phyloP scores from a whole-genome alignment of 345 rosid species.

The Corchorus capsularis region DNA sequence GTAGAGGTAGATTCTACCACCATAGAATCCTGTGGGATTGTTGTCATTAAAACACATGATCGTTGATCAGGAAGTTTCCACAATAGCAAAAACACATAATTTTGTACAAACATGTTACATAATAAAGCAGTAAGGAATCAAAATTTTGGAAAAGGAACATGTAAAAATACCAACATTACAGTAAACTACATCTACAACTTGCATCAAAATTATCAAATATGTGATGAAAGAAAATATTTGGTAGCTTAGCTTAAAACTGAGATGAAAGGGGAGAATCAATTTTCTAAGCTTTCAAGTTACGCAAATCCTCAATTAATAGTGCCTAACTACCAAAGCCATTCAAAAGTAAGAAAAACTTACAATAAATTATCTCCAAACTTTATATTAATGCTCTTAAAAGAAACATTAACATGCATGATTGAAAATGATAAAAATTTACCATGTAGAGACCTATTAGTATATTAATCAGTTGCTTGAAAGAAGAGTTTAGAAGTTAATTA shows the following conservation, averaged over 20 bases:
- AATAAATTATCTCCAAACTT: neutral
- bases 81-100: neutral
- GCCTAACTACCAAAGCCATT: neutral
- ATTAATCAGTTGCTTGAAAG: neutral
- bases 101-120: neutral
- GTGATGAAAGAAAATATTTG: neutral
- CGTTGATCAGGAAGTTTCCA: constrained; percentile 13
- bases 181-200: neutral
- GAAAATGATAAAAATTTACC: neutral
- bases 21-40: constrained; percentile 40
- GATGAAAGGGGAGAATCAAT: no score
- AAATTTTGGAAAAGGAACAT: neutral
- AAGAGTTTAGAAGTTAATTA: neutral
- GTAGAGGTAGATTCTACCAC: constrained; percentile 36
- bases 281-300: neutral
- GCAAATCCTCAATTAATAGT: neutral
- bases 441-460: neutral
- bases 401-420: neutral
- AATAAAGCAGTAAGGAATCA: neutral
- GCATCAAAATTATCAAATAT: neutral
- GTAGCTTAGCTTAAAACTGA: no score
- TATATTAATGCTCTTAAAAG: neutral
- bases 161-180: constrained; percentile 6
- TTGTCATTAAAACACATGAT: neutral
- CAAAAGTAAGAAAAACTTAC: neutral